Evolutionary conservation across 352 stramenopile species (phyloP).

Genomic region (Globisporangium cystogenes): DNA sequence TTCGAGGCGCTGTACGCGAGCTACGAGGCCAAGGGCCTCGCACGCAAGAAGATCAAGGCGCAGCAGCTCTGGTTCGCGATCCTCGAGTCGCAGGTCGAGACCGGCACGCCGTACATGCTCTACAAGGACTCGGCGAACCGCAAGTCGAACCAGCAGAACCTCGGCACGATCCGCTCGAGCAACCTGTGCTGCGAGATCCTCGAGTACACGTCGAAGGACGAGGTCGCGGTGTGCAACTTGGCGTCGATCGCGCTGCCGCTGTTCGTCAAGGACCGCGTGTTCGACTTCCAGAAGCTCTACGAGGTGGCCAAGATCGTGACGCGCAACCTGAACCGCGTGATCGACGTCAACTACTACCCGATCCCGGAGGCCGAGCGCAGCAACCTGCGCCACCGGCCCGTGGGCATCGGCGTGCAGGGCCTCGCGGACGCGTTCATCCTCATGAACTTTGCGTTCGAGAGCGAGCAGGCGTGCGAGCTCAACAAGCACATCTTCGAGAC

Average conservation of each 20-base stretch:
- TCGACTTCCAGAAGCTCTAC: conserved; percentile 96
- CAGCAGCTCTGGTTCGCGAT: conserved; percentile 99
- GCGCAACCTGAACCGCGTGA: conserved; percentile 98
- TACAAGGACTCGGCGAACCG: conserved; percentile 99
- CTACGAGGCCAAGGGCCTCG: conserved; percentile 95
- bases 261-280: conserved; percentile 88
- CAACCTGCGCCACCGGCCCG: conserved; percentile 98
- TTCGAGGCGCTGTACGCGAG: conserved; percentile 95
- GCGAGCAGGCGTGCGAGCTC: conserved; percentile 80
- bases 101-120: conserved; percentile 99
- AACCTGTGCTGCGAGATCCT: conserved; percentile 99
- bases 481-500: conserved; percentile 99
- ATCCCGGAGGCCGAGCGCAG: conserved; percentile 83
- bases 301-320: conserved; percentile 96
- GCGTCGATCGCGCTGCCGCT: conserved; percentile 96
- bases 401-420: conserved; percentile 98
- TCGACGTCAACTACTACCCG: conserved; percentile 99
- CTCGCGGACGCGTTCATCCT: conserved; percentile 98
- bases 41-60: conserved; percentile 94
- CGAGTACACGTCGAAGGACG: conserved; percentile 97
- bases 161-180: conserved; percentile 98
- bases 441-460: conserved; percentile 97
- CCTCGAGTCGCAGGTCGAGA: conserved; percentile 98
- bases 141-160: conserved; percentile 99
- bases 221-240: conserved; percentile 99